Evolutionary conservation across 257 asterid genomes (phyloP).

Genomic region (Solanum paucissectum): DNA sequence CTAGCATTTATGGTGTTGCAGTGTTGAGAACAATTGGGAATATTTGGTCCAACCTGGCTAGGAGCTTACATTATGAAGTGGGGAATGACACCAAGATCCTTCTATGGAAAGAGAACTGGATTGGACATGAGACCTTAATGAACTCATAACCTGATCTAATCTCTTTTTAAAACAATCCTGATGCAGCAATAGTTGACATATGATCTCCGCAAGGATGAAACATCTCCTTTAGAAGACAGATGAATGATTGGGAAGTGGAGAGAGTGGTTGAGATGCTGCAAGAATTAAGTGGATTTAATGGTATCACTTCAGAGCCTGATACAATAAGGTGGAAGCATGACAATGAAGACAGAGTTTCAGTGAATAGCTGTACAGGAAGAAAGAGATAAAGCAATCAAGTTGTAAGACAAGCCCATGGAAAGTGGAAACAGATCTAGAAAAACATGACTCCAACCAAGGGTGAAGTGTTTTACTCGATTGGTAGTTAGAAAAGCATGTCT

Average conservation of each 20-base stretch:
- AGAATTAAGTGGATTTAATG: neutral
- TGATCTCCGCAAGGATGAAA: neutral
- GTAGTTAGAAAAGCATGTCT: neutral
- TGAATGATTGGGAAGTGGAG: neutral
- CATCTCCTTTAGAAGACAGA: neutral
- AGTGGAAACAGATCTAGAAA: neutral
- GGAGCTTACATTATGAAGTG: neutral
- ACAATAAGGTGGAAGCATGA: neutral
- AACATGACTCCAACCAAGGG: neutral
- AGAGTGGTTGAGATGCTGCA: neutral
- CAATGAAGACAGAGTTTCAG: neutral
- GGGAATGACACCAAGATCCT: neutral
- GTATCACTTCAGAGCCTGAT: neutral
- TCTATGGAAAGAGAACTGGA: neutral
- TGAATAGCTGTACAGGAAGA: neutral
- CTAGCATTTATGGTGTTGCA: neutral
- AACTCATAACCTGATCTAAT: neutral
- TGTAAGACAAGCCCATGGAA: neutral
- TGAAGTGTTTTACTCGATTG: neutral
- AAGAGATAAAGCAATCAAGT: neutral
- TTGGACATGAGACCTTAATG: neutral
- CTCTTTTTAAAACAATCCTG: neutral
- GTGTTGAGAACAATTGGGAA: neutral
- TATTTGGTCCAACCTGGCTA: neutral
- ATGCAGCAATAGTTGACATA: neutral